Evolutionary conservation across 495 filamentous ascomycete species (phyloP).

Genomic region (Lentithecium fluviatile): DNA sequence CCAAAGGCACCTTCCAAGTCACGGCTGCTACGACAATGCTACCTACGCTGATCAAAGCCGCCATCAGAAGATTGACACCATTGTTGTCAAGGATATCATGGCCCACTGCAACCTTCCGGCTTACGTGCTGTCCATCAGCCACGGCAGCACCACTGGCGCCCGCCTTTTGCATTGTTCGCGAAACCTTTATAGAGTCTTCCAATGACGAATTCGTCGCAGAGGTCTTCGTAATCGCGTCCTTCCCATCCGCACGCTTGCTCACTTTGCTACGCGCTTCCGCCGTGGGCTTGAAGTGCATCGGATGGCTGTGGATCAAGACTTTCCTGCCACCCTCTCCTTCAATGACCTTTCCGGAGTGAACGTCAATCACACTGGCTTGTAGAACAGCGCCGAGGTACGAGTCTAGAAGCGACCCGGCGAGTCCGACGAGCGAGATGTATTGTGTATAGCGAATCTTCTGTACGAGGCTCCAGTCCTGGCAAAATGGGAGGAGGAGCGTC

Average conservation of each 20-base stretch:
- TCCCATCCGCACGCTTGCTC: slow-evolving; percentile 18
- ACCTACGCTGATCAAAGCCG: slow-evolving; percentile 70
- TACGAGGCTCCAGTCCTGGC: slow-evolving; percentile 40
- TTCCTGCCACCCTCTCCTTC: slow-evolving; percentile 82
- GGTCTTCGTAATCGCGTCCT: slow-evolving; percentile 26
- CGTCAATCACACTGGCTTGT: slow-evolving; percentile 84
- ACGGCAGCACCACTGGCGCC: slow-evolving; percentile 32
- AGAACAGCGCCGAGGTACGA: slow-evolving; percentile 81
- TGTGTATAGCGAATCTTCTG: slow-evolving; percentile 29
- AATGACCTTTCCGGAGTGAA: slow-evolving; percentile 77
- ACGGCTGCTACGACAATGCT: slow-evolving; percentile 59
- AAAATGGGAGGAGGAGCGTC: slow-evolving; percentile 68
- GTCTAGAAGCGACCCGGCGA: slow-evolving; percentile 78
- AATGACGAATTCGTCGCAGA: slow-evolving; percentile 10
- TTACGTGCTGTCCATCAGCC: slow-evolving; percentile 52
- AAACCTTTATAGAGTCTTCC: slow-evolving; percentile 6
- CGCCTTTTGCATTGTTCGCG: slow-evolving; percentile 40
- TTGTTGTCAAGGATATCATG: slow-evolving; percentile 87
- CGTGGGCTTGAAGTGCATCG: slow-evolving; percentile 27
- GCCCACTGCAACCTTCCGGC: slow-evolving; percentile 69
- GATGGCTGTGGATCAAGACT: slow-evolving; percentile 48
- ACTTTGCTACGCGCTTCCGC: slow-evolving; percentile 27
- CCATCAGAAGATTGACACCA: slow-evolving; percentile 89
- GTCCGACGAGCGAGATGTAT: slow-evolving; percentile 66
- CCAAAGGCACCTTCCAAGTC: slow-evolving; percentile 33